Percentiles rank a stretch among this genome's conserved stretches.
Conservation (phyloP, 305 asterid genomes). For the Stenogyne calaminthoides region DNA sequence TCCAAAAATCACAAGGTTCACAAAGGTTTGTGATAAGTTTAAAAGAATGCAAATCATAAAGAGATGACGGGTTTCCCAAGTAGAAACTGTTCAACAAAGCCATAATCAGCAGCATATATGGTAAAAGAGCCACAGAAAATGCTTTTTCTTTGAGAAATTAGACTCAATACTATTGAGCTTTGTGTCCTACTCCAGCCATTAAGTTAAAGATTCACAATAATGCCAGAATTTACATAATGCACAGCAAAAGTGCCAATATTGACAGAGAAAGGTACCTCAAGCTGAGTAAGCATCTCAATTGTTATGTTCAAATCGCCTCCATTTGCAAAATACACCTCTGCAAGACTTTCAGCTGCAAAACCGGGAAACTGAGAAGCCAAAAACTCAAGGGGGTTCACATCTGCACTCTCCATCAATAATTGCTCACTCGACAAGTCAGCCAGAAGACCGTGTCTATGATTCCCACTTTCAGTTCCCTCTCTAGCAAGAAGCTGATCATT, state of each 20-base stretch:
- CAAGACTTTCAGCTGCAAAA: slow-evolving; percentile 86
- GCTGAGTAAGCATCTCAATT: slow-evolving; percentile 94
- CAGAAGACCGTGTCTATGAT: slow-evolving; percentile 50
- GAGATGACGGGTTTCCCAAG: not conserved
- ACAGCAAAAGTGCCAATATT: slow-evolving; percentile 21
- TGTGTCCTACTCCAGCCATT: not conserved
- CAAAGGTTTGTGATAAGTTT: not conserved
- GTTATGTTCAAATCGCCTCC: slow-evolving; percentile 87
- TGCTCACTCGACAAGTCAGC: slow-evolving; percentile 68
- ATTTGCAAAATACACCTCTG: slow-evolving; percentile 89
- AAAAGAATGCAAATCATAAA: not conserved
- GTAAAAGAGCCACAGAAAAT: not conserved
- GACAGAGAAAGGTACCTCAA: slow-evolving; percentile 62
- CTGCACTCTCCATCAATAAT: slow-evolving; percentile 52
- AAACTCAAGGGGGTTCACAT: slow-evolving; percentile 70
- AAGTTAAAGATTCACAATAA: slow-evolving; percentile 4
- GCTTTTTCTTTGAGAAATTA: not conserved
- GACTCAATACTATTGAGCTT: not conserved
- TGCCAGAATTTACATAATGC: slow-evolving; percentile 2
- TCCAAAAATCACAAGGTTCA: not conserved
- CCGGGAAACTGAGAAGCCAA: slow-evolving; percentile 94
- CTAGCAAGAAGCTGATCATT: slow-evolving; percentile 61
- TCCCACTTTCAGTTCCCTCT: slow-evolving; percentile 58
- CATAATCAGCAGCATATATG: slow-evolving; percentile 6
- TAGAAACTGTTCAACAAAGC: not conserved